Evolutionary conservation across 768 basidiomycete species (phyloP).

Genomic region (Sporobolomyces pararoseus): DNA sequence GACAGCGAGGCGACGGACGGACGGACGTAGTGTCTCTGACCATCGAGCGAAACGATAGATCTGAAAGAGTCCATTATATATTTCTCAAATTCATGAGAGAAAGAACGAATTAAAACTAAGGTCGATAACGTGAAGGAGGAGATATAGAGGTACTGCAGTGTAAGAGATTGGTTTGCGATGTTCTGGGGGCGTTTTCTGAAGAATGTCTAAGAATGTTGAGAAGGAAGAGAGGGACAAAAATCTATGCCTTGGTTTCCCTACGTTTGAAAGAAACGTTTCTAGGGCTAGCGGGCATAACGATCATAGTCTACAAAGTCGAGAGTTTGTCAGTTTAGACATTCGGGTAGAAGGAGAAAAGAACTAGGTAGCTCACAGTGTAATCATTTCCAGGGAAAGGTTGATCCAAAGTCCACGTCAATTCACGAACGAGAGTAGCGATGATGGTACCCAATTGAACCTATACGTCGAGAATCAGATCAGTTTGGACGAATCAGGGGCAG

Average conservation of each 20-base stretch:
- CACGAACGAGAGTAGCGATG: conserved; percentile 70
- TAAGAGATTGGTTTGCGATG: too few relatives aligned
- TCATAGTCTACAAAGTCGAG: conserved; percentile 68
- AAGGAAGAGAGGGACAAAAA: not conserved
- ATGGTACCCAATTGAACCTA: conserved; percentile 77
- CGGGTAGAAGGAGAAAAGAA: not conserved
- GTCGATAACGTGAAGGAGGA: too few relatives aligned
- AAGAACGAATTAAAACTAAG: too few relatives aligned
- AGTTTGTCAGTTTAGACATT: not conserved
- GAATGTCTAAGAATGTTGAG: too few relatives aligned
- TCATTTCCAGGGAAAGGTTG: conserved; percentile 71
- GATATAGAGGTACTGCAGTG: too few relatives aligned
- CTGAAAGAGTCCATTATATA: too few relatives aligned
- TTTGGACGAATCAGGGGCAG: too few relatives aligned
- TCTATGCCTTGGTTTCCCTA: conserved; percentile 10
- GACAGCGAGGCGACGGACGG: too few relatives aligned
- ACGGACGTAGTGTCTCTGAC: too few relatives aligned
- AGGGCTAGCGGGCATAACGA: conserved; percentile 69
- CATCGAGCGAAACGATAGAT: too few relatives aligned
- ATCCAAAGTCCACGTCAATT: conserved; percentile 69
- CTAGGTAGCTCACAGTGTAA: conserved; percentile 62
- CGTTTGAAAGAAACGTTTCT: conserved; percentile 45
- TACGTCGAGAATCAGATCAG: not conserved
- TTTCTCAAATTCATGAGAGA: too few relatives aligned
- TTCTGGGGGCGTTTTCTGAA: too few relatives aligned